Evolutionary conservation across 1,139 yeast species (phyloP), one percentile per base, ranked within the genome.

Genomic region (Zygosaccharomyces sapae): DNA sequence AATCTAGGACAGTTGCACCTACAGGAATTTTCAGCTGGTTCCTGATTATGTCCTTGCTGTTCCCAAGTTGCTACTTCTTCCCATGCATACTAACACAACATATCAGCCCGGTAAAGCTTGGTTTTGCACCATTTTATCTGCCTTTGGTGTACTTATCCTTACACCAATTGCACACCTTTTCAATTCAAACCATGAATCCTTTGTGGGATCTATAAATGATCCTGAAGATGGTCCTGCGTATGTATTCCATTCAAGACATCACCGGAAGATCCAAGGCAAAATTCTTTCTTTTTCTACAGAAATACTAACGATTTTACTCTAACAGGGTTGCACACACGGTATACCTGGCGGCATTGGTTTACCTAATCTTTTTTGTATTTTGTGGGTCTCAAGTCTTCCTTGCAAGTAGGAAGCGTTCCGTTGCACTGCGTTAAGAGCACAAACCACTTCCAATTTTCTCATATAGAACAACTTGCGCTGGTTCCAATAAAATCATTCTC

Each of bases 41-140:
- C 22, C 22, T 22, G 25, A 22, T 22, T 22, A 22, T 7, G 7
- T 22, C 25, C 25, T 5, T 22, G 8, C 7, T 22, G 2, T 22
- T 22, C 25, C 25, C 7, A 22, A 22, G 5, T 22, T 22, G 8
- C 7, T 22, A 22, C 19, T 31, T 12, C 9, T 4, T 18, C 9
- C 18, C 19, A 31, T 31, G 34, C 38, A 35, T 39, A 44, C 41
- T 43, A 41, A 47, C 44, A 42, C 33, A 47, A 55, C 45, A 46
- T 48, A 18, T 35, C 18, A 80, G 85, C 74, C 92, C 47, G 88
- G 83, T 38, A 80, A 85, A 65, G 97, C 98, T 33, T 92, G 95
- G 86, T 88, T 87, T 69, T 92, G 98, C 68, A 92, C 97, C 45
- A 77, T 92, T 42, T 74, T 92, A 47, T 89, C 97, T 45, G 87